Percentiles rank a stretch among this genome's conserved stretches.
These are phyloP conservation scores for Pleurostoma richardsiae DNA, from an alignment of 2,329 filamentous ascomycete species.

Conservation along the genomic window DNA sequence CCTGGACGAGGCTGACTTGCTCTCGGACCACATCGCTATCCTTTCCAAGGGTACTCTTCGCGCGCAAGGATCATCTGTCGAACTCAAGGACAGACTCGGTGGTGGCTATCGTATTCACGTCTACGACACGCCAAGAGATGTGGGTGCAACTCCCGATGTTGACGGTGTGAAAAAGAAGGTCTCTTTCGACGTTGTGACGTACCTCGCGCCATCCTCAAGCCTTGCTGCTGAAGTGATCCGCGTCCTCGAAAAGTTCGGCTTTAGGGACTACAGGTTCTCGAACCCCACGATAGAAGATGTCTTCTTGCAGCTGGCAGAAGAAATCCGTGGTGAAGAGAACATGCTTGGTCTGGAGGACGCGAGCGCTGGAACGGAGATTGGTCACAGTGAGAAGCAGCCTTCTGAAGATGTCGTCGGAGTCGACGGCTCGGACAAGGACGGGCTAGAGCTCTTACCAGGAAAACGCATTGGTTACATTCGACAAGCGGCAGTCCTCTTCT, in stretches of 20 bases:
- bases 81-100: slow-evolving; percentile 76
- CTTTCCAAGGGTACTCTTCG: slow-evolving; percentile 79
- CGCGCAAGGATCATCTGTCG: slow-evolving; percentile 78
- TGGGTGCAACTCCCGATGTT: slow-evolving; percentile 43
- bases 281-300: slow-evolving; percentile 92
- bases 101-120: slow-evolving; percentile 81
- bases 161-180: slow-evolving; percentile 51
- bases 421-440: slow-evolving; percentile 24
- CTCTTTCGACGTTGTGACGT: slow-evolving; percentile 67
- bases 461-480: slow-evolving; percentile 61
- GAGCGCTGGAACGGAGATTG: background rate
- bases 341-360: background rate
- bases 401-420: slow-evolving; percentile 11
- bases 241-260: slow-evolving; percentile 58
- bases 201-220: slow-evolving; percentile 63
- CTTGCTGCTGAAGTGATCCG: slow-evolving; percentile 69
- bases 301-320: slow-evolving; percentile 80
- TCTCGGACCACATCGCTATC: slow-evolving; percentile 85
- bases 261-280: slow-evolving; percentile 77
- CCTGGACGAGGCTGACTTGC: slow-evolving; percentile 84
- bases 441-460: slow-evolving; percentile 61
- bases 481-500: slow-evolving; percentile 71
- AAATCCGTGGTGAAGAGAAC: slow-evolving; percentile 44
- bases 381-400: slow-evolving; percentile 19
- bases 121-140: slow-evolving; percentile 46